A percentile compares a stretch with the other conserved stretches of the same genome.
phyloP scores from a whole-genome alignment of 202 grass and related monocot species.

The Dendrocalamus latiflorus region DNA sequence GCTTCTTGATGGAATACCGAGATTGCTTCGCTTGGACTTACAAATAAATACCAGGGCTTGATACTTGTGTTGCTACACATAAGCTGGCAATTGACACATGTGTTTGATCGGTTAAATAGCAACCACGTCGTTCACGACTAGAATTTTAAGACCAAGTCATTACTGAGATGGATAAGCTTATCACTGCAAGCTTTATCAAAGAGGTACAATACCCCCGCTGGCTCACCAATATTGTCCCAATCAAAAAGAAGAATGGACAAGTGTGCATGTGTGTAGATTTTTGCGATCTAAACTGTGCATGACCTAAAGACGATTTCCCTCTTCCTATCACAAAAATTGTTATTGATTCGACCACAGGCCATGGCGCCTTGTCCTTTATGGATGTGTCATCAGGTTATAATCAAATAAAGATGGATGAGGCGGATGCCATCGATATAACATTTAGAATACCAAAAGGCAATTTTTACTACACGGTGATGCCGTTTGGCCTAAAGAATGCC shows the following conservation, averaged over 20 bases:
- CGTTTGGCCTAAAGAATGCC: too few relatives aligned
- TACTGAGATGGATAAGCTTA: background rate
- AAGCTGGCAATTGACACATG: background rate
- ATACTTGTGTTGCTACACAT: background rate
- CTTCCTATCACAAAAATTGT: background rate
- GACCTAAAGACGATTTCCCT: background rate
- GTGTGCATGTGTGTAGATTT: background rate
- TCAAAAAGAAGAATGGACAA: too few relatives aligned
- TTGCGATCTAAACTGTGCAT: background rate
- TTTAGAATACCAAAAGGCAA: background rate
- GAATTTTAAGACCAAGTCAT: background rate
- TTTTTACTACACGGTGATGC: background rate
- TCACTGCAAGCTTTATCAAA: too few relatives aligned
- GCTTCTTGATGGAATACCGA: background rate
- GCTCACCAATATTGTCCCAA: background rate
- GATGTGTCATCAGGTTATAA: background rate
- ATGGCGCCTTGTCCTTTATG: constrained; percentile 1
- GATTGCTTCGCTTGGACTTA: constrained; percentile 13
- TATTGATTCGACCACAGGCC: background rate
- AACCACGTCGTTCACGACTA: background rate
- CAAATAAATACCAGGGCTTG: background rate
- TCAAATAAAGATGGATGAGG: background rate
- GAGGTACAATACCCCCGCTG: too few relatives aligned
- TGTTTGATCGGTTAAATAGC: background rate
- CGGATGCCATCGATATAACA: background rate